Percentiles rank a stretch among this genome's conserved stretches.
phyloP scores from a whole-genome alignment of 768 basidiomycete species.

The Suillus subluteus region DNA sequence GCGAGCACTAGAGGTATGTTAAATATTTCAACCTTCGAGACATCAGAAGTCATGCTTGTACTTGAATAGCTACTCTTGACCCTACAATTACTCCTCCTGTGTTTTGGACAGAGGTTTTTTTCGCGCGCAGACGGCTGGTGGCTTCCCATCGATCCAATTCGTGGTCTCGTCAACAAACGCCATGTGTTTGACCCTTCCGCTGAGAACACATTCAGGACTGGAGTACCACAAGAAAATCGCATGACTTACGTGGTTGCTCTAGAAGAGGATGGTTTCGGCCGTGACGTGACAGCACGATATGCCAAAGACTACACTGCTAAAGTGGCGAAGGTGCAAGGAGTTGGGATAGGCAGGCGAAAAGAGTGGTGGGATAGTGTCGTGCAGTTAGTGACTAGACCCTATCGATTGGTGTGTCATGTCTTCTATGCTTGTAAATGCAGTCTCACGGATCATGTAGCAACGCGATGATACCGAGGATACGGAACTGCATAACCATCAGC shows the following conservation, averaged over 20 bases:
- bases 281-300: constrained; percentile 92
- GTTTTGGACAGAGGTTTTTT: constrained; percentile 96
- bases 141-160: constrained; percentile 91
- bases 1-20: constrained; percentile 28
- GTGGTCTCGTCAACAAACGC: constrained; percentile 78
- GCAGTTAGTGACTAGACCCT: constrained; percentile 67
- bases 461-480: constrained; percentile 94
- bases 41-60: constrained; percentile 5
- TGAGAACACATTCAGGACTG: constrained; percentile 16
- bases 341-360: constrained; percentile 57
- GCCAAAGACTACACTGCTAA: constrained; percentile 80
- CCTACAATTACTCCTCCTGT: constrained; percentile 76
- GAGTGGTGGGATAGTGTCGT: constrained; percentile 89
- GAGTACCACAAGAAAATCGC: constrained; percentile 62
- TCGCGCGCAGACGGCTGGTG: constrained; percentile 89
- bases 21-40: not conserved
- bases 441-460: constrained; percentile 54
- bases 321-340: constrained; percentile 77
- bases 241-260: constrained; percentile 93
- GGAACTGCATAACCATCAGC: constrained; percentile 74
- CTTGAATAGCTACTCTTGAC: constrained; percentile 41
- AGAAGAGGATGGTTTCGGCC: constrained; percentile 91
- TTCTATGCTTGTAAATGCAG: constrained; percentile 17
- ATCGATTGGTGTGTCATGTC: constrained; percentile 67
- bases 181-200: constrained; percentile 77